A percentile compares a stretch with the other conserved stretches of the same genome.
These are phyloP conservation scores for Circinella umbellata DNA, from an alignment of 371 early-diverging fungal species.

Conservation along the genomic window DNA sequence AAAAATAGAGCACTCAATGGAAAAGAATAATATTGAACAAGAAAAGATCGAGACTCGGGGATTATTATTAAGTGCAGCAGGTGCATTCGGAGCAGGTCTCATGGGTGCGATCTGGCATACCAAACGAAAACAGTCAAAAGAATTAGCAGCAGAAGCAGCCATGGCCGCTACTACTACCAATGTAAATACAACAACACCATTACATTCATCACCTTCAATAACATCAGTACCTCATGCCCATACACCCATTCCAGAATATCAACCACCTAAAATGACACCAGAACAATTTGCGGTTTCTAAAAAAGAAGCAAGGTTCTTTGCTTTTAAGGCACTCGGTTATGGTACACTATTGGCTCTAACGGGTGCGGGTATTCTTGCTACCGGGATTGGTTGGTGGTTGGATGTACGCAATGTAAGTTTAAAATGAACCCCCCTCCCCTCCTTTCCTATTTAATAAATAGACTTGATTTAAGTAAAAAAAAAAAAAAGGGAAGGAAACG, in stretches of 20 bases:
- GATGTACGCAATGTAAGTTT: constrained; percentile 51
- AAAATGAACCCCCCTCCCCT: no score
- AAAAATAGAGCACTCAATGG: not conserved
- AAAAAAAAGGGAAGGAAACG: not conserved
- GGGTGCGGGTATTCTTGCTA: constrained; percentile 40
- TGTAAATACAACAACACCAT: not conserved
- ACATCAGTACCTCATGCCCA: not conserved
- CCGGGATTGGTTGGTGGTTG: constrained; percentile 40
- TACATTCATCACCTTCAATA: not conserved
- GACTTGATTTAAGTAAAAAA: not conserved
- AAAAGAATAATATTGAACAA: constrained; percentile 61
- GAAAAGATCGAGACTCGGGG: constrained; percentile 13
- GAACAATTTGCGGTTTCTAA: constrained; percentile 46
- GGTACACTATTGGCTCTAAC: constrained; percentile 50
- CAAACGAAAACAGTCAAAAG: constrained; percentile 43
- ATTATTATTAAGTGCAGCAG: constrained; percentile 38
- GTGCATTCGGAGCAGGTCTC: constrained; percentile 51
- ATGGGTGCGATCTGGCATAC: constrained; percentile 54
- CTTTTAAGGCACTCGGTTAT: constrained; percentile 48
- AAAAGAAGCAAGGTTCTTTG: constrained; percentile 42
- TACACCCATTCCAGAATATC: constrained; percentile 16
- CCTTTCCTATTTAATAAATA: no score
- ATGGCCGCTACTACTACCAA: not conserved
- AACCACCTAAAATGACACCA: constrained; percentile 47
- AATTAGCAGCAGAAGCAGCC: constrained; percentile 21